Evolutionary conservation across 2,329 filamentous ascomycete species (phyloP), one percentile per base, ranked within the genome.

Genomic region (Periconia digitata): DNA sequence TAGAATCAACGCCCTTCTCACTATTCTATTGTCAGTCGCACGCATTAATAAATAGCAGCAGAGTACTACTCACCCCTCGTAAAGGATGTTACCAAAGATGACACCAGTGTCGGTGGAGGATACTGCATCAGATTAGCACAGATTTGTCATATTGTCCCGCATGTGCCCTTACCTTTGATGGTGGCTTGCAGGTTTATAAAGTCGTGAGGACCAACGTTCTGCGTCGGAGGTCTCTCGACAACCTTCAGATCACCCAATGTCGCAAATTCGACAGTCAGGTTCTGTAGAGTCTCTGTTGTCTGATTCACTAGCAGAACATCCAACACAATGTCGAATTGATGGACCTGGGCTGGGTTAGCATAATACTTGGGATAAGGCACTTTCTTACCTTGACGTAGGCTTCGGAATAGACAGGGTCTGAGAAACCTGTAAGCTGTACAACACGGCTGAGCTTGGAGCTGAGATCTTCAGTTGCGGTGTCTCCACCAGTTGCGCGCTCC

Each of bases 151-250:
- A 20, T 15, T 34, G 15, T n/a, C n/a, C n/a, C n/a, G n/a, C n/a
- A n/a, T n/a, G 17, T 15, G 20, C 18, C 16, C 4, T 88, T 95
- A 42, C 97, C 92, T 77, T 97, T 97, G 80, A 99, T 95, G 10
- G 94, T 99, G 68, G 92, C 92, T 73, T 99, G 94, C 24, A 99
- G 91, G 67, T 97, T 97, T 76, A 95, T 85, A 80, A 99, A 99
- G 72, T 96, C 94, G 68, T 96, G 91, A 1, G 91, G 90, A 2
- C 87, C 91, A 12, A 99, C 82, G 67, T 96, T 99, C 72, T 97
- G 94, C 5, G 94, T 97, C 2, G 91, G 95, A 36, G 94, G 94
- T 54, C 92, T 84, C 76, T 99, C 94, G 20, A 99, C 92, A 27
- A 99, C 94, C 77, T 99, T 99, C 53, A 99, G 83, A 69, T 99